phyloP scores from a whole-genome alignment of 306 rosid species.

The Acacia crassicarpa region DNA sequence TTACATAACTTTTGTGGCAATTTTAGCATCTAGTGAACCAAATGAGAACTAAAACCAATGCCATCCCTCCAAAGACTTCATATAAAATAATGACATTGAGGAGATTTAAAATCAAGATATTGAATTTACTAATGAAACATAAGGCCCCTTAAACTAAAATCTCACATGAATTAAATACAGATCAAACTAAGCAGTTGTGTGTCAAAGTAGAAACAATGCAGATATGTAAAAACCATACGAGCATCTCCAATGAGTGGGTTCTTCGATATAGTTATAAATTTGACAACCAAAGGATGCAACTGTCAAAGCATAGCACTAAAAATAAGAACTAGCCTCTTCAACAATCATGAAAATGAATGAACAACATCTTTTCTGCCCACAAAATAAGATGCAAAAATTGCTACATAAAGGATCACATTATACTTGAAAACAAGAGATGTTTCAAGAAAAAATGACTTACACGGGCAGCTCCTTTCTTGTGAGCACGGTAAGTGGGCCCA shows the following conservation, averaged over 20 bases:
- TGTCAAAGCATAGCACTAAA: neutral
- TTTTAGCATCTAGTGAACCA: slow-evolving; percentile 12
- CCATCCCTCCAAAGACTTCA: neutral
- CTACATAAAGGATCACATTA: neutral
- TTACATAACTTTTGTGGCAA: neutral
- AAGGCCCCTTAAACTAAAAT: slow-evolving; percentile 3
- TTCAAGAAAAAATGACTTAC: slow-evolving; percentile 45
- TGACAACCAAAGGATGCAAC: slow-evolving; percentile 21
- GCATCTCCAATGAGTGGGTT: slow-evolving; percentile 23
- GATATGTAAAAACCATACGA: slow-evolving; percentile 3
- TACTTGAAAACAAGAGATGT: neutral
- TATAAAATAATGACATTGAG: neutral
- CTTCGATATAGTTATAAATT: neutral
- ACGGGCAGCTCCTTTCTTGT: slow-evolving; percentile 80
- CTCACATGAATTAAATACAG: slow-evolving; percentile 11
- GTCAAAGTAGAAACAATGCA: slow-evolving; percentile 1
- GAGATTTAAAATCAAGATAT: neutral
- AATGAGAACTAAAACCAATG: neutral
- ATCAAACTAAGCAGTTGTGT: neutral
- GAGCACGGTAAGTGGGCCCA: slow-evolving; percentile 85
- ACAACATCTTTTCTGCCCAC: neutral
- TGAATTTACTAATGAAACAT: slow-evolving; percentile 1
- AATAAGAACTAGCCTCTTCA: slow-evolving; percentile 4
- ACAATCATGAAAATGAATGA: slow-evolving; percentile 10
- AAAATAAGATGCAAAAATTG: slow-evolving; percentile 1